These are phyloP conservation scores for Ceratonia siliqua DNA, from an alignment of 306 rosid genomes.

Conservation along the genomic window DNA sequence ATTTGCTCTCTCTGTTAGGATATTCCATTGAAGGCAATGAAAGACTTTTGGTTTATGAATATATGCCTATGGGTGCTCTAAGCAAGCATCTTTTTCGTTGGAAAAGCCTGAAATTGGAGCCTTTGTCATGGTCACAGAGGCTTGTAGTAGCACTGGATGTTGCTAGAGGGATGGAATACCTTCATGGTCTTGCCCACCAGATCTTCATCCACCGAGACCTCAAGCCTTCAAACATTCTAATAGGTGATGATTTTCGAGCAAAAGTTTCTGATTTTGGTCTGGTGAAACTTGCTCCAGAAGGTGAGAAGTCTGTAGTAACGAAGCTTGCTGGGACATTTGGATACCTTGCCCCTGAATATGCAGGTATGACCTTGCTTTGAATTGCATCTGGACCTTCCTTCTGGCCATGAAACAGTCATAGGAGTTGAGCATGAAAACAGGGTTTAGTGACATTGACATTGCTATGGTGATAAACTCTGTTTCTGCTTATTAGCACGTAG, in stretches of 20 bases:
- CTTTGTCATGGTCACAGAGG: slow-evolving; percentile 69
- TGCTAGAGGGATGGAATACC: slow-evolving; percentile 80
- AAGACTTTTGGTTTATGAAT: slow-evolving; percentile 76
- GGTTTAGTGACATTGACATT: slow-evolving; percentile 15
- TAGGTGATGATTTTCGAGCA: slow-evolving; percentile 65
- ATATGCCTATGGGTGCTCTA: slow-evolving; percentile 80
- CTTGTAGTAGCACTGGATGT: slow-evolving; percentile 80
- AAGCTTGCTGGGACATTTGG: slow-evolving; percentile 89
- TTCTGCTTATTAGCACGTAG: not conserved
- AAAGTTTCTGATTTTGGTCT: slow-evolving; percentile 82
- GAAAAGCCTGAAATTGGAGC: slow-evolving; percentile 61
- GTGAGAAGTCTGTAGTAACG: slow-evolving; percentile 67
- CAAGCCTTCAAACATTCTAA: slow-evolving; percentile 77
- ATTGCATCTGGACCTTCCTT: slow-evolving; percentile 11
- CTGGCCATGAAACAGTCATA: slow-evolving; percentile 6
- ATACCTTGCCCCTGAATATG: slow-evolving; percentile 91
- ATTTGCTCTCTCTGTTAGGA: slow-evolving; percentile 78
- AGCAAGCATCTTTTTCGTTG: slow-evolving; percentile 81
- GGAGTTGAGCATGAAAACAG: slow-evolving; percentile 10
- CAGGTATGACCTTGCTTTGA: slow-evolving; percentile 45
- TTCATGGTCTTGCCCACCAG: slow-evolving; percentile 65
- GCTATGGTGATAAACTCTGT: not conserved
- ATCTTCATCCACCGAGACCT: slow-evolving; percentile 81
- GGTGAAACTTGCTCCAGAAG: slow-evolving; percentile 87
- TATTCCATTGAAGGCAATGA: slow-evolving; percentile 63